Base-by-base conservation (phyloP, 2,329 filamentous ascomycete genomes). In the Colletotrichum simmondsii region DNA sequence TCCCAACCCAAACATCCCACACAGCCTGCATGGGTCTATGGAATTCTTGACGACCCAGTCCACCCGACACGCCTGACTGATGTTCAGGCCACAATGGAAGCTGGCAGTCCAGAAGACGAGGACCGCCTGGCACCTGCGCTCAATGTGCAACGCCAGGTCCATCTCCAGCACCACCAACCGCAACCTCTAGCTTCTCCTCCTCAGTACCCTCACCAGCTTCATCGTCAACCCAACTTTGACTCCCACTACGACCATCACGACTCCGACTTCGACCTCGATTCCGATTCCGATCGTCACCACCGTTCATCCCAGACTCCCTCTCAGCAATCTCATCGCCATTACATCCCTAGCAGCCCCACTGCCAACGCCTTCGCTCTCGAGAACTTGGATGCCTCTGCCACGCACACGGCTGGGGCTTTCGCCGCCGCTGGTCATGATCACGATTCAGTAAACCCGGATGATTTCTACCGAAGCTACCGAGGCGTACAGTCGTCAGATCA, bases 401-500 rank as follows among this genome's bases (percentile, higher is more conserved):
- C 65, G 58, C 72, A 76, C 64, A 60, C 78, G 70, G 76, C 78
- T 75, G 75, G 75, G 74, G 76, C 74, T 69, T 73, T 75, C 67
- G 72, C 75, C 61, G 76, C 76, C 67, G 74, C 77, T 64, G 60
- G 81, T 66, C 81, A 84, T 83, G 81, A 80, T 75, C 79, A 81
- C 79, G 82, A 82, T 77, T 74, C 83, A 77, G 79, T 85, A 81
- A 85, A 88, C 77, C 87, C 88, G 76, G 87, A 88, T 85, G 84
- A 88, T 79, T 90, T 89, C 80, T 90, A 90, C 81, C 86, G 85
- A 76, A 85, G 83, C 79, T 87, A 87, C 77, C 83, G 82, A 77
- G 81, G 80, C 77, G 77, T 80, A 66, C 81, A 83, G 73, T 75
- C 80, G 68, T 80, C 80, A 77, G 76, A 76, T 75, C 79, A 81